phyloP scores from a whole-genome alignment of 306 rosid genomes.

The Rosa chinensis region DNA sequence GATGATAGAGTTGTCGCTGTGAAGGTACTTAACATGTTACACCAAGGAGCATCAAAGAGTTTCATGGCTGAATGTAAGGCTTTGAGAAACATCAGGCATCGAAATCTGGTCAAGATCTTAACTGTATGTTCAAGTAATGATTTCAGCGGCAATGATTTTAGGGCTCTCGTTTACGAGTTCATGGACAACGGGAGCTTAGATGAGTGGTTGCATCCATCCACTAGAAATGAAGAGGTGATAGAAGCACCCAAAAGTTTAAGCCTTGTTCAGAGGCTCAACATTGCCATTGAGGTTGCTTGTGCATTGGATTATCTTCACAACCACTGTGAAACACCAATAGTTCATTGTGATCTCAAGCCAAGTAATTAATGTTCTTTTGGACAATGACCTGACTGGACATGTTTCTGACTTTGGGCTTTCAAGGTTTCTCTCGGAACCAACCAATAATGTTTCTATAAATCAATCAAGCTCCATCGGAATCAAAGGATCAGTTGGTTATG shows the following conservation, averaged over 20 bases:
- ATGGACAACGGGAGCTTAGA: not conserved
- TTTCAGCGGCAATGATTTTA: not conserved
- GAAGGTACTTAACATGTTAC: conserved; percentile 1
- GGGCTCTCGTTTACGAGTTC: not conserved
- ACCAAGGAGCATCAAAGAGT: not conserved
- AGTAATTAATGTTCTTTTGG: not conserved
- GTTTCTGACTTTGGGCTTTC: not conserved
- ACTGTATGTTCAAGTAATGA: not conserved
- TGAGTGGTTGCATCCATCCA: not conserved
- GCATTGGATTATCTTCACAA: conserved; percentile 1
- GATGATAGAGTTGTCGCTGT: not conserved
- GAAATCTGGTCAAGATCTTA: not conserved
- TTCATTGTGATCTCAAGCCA: conserved; percentile 4
- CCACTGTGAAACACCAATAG: not conserved
- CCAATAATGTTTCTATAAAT: not conserved
- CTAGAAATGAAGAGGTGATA: not conserved
- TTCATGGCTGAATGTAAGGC: not conserved
- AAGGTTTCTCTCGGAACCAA: not conserved
- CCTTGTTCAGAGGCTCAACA: not conserved
- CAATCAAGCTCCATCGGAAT: not conserved
- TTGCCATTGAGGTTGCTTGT: not conserved
- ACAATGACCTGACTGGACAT: not conserved
- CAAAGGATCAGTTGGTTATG: not conserved
- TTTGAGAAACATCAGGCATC: not conserved
- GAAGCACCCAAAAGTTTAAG: not conserved